Conservation (phyloP, 2,329 filamentous ascomycete species). For the Aspergillus fischeri region DNA sequence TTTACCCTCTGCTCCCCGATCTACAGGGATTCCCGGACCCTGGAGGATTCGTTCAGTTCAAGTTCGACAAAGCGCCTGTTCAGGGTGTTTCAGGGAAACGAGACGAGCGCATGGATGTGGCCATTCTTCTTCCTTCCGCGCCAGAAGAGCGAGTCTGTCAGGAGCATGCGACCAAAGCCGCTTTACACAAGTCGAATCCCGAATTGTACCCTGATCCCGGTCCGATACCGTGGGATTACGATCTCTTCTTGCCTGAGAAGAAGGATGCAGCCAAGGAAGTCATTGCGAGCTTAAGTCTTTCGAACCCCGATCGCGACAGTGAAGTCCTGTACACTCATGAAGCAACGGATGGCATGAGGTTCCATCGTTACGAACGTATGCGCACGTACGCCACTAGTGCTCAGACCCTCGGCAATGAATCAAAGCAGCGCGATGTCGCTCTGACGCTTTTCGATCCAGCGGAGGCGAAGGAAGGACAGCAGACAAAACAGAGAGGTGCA, state of each 20-base stretch:
- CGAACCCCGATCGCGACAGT: conserved; percentile 52
- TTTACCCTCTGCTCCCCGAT: conserved; percentile 59
- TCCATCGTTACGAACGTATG: conserved; percentile 54
- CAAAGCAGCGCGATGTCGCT: conserved; percentile 55
- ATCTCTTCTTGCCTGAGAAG: conserved; percentile 55
- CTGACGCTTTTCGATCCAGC: conserved; percentile 54
- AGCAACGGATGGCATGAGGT: conserved; percentile 39
- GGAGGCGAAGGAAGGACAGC: conserved; percentile 19
- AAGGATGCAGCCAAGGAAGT: conserved; percentile 47
- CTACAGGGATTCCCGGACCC: conserved; percentile 57
- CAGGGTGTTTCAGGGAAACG: conserved; percentile 45
- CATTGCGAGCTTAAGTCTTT: conserved; percentile 53
- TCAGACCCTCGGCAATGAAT: conserved; percentile 48
- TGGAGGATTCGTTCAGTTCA: conserved; percentile 57
- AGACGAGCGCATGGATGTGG: conserved; percentile 58
- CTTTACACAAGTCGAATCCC: conserved; percentile 48
- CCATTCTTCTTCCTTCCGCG: conserved; percentile 51
- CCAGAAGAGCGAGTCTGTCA: conserved; percentile 47
- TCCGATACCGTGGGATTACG: conserved; percentile 54
- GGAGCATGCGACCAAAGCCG: conserved; percentile 46
- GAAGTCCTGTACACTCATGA: conserved; percentile 47
- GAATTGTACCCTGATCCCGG: conserved; percentile 49
- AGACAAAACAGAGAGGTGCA: conserved; percentile 48
- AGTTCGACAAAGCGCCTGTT: conserved; percentile 59
- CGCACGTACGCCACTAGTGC: conserved; percentile 59